Evolutionary conservation across 1,284 basidiomycete species (phyloP).

Genomic region (Trichosporon sp.): DNA sequence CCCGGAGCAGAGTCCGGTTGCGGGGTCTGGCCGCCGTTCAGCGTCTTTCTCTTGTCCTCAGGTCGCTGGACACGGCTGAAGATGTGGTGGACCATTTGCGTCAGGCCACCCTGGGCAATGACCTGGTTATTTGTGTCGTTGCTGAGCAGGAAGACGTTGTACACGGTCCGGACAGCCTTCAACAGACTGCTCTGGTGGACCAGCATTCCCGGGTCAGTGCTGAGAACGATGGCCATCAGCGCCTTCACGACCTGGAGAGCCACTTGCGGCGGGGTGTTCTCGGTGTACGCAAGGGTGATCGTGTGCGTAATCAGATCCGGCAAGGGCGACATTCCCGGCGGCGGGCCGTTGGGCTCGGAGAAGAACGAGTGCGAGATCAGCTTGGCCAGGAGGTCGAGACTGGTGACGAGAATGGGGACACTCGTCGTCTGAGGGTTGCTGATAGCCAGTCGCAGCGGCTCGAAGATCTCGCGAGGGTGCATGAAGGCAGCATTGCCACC

Average conservation of each 20-base stretch:
- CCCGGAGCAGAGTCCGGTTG: neutral
- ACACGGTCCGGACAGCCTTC: slow-evolving; percentile 92
- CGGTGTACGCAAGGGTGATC: slow-evolving; percentile 87
- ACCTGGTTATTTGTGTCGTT: slow-evolving; percentile 88
- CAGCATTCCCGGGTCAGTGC: slow-evolving; percentile 68
- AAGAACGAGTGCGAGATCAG: slow-evolving; percentile 96
- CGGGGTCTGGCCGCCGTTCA: slow-evolving; percentile 14
- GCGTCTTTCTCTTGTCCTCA: slow-evolving; percentile 29
- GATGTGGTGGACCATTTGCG: slow-evolving; percentile 95
- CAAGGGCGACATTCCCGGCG: slow-evolving; percentile 65
- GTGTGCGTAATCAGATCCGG: slow-evolving; percentile 91
- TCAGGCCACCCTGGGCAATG: slow-evolving; percentile 92
- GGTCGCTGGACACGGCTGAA: slow-evolving; percentile 67
- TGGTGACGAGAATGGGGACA: slow-evolving; percentile 90
- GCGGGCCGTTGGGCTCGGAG: slow-evolving; percentile 60
- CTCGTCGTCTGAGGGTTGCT: slow-evolving; percentile 71
- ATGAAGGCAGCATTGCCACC: slow-evolving; percentile 59
- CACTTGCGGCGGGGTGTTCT: slow-evolving; percentile 81
- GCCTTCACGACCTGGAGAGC: slow-evolving; percentile 95
- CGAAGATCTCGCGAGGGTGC: slow-evolving; percentile 80
- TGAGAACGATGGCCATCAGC: slow-evolving; percentile 81
- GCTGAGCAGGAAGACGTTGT: slow-evolving; percentile 91
- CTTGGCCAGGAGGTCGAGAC: slow-evolving; percentile 93
- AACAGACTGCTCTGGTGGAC: slow-evolving; percentile 92
- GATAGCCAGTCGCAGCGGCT: slow-evolving; percentile 87